These are phyloP conservation scores for Microdochium nivale DNA, from an alignment of 2,329 filamentous ascomycete species.

Conservation along the genomic window DNA sequence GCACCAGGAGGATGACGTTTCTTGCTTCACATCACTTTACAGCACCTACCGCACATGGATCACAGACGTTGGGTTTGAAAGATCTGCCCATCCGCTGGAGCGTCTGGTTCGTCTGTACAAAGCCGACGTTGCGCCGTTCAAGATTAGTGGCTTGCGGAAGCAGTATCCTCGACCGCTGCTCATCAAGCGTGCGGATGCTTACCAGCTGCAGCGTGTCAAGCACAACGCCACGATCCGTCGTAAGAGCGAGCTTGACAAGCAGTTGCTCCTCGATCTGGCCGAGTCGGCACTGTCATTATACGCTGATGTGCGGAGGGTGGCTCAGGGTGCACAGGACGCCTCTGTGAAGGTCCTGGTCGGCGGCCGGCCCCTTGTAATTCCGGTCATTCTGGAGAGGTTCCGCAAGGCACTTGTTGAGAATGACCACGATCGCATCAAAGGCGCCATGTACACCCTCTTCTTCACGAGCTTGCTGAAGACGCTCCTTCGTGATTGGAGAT, in stretches of 20 bases:
- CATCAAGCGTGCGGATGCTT: slow-evolving; percentile 85
- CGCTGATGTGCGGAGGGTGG: slow-evolving; percentile 89
- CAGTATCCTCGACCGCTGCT: slow-evolving; percentile 88
- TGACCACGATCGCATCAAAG: slow-evolving; percentile 90
- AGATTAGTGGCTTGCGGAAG: slow-evolving; percentile 86
- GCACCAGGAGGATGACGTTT: slow-evolving; percentile 90
- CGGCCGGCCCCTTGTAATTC: slow-evolving; percentile 80
- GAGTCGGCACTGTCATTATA: slow-evolving; percentile 87
- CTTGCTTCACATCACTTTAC: slow-evolving; percentile 89
- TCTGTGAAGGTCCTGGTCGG: slow-evolving; percentile 88
- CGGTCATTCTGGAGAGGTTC: slow-evolving; percentile 72
- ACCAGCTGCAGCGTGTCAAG: slow-evolving; percentile 86
- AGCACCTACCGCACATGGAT: slow-evolving; percentile 94
- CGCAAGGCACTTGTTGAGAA: slow-evolving; percentile 68
- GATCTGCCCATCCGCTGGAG: slow-evolving; percentile 88
- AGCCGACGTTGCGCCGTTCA: slow-evolving; percentile 85
- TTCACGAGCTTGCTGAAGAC: slow-evolving; percentile 86
- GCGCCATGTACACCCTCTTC: slow-evolving; percentile 81
- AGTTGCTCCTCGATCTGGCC: slow-evolving; percentile 75
- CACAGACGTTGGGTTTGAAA: slow-evolving; percentile 91
- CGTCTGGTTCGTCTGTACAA: slow-evolving; percentile 76
- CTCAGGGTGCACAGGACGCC: slow-evolving; percentile 86
- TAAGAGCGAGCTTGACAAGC: slow-evolving; percentile 84
- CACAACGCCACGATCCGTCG: slow-evolving; percentile 85
- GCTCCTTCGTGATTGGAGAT: slow-evolving; percentile 86